Conservation (phyloP, 2,329 filamentous ascomycete genomes). For the Annulohypoxylon truncatum region DNA sequence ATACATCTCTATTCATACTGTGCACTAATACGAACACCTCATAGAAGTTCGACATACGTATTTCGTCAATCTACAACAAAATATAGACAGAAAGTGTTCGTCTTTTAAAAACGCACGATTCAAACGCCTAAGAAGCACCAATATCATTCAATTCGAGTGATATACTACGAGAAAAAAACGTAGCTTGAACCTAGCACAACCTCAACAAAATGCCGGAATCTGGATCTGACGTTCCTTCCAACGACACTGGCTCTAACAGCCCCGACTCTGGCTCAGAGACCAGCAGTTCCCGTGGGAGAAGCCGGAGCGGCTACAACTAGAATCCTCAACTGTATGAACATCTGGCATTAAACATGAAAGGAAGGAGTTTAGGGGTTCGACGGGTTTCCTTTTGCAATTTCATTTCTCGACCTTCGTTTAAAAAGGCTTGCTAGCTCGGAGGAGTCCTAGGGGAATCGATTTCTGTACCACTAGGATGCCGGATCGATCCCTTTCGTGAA, state of each 20-base stretch:
- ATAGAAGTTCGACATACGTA: background rate
- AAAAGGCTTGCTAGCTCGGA: background rate
- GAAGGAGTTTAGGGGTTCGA: slow-evolving; percentile 28
- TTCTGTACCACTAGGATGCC: background rate
- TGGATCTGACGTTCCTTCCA: slow-evolving; percentile 45
- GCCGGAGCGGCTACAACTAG: slow-evolving; percentile 50
- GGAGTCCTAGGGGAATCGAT: background rate
- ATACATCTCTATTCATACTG: background rate
- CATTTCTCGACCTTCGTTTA: slow-evolving; percentile 3
- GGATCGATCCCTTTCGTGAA: background rate
- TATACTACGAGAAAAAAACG: background rate
- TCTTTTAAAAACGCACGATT: background rate
- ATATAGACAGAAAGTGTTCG: background rate
- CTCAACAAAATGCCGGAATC: slow-evolving; percentile 47
- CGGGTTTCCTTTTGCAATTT: slow-evolving; percentile 8
- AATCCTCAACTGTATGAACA: slow-evolving; percentile 10
- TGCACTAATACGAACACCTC: background rate
- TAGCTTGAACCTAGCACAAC: background rate
- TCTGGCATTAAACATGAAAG: slow-evolving; percentile 12
- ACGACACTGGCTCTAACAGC: slow-evolving; percentile 42
- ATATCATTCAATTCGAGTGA: background rate
- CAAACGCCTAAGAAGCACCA: background rate
- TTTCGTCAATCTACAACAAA: background rate
- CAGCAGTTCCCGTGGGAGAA: slow-evolving; percentile 42
- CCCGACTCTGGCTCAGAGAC: slow-evolving; percentile 37